A percentile compares a stretch with the other conserved stretches of the same genome.
Evolutionary conservation across 352 stramenopile species (phyloP).

Genomic region (Phytopythium litorale): DNA sequence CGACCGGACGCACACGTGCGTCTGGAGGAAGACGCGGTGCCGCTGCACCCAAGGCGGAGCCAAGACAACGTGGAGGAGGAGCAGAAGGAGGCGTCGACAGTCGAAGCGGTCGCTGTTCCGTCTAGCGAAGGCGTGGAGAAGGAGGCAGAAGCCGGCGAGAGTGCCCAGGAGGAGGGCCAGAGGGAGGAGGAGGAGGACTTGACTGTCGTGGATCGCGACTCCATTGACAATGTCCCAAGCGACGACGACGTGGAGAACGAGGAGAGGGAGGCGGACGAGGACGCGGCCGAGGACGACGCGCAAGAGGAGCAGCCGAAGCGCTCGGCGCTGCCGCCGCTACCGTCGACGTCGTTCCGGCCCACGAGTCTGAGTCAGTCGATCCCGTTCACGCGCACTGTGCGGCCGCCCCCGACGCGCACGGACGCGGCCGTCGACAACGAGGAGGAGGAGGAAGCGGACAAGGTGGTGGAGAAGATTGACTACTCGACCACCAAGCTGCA

Average conservation of each 20-base stretch:
- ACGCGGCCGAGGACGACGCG: not conserved
- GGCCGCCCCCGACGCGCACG: slow-evolving; percentile 12
- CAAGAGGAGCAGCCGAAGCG: not conserved
- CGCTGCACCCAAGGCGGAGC: slow-evolving; percentile 7
- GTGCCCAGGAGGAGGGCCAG: not conserved
- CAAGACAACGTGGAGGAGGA: slow-evolving; percentile 1
- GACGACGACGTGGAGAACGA: slow-evolving; percentile 4
- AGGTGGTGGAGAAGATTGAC: slow-evolving; percentile 62
- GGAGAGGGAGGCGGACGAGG: not conserved
- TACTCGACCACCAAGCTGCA: slow-evolving; percentile 72
- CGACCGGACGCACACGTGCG: slow-evolving; percentile 20
- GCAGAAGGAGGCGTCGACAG: not conserved
- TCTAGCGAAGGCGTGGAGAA: not conserved
- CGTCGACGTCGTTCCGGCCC: slow-evolving; percentile 52
- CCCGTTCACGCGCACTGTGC: slow-evolving; percentile 37
- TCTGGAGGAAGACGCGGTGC: slow-evolving; percentile 17
- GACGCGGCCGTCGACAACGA: slow-evolving; percentile 19
- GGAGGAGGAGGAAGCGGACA: slow-evolving; percentile 39
- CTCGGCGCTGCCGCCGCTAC: slow-evolving; percentile 37
- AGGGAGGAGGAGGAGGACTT: not conserved
- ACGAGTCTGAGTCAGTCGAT: slow-evolving; percentile 86
- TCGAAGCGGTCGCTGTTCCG: not conserved
- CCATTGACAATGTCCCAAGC: not conserved
- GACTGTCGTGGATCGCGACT: not conserved
- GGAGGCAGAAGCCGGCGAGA: slow-evolving; percentile 10